Percentiles rank a stretch among this genome's conserved stretches.
Conservation (phyloP, 345 rosid genomes). For the Gossypium anomalum region DNA sequence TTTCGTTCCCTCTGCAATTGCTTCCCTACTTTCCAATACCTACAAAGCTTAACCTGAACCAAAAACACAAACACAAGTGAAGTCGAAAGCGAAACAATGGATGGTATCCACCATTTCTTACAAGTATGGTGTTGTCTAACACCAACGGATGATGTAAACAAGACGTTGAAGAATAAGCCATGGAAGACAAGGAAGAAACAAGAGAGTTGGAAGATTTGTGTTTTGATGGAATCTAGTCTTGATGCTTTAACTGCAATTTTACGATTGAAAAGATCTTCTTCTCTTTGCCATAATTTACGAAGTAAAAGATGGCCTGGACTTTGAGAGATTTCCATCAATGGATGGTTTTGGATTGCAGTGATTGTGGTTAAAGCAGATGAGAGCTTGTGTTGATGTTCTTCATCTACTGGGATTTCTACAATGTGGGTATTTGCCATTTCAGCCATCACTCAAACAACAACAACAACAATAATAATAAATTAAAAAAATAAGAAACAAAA, state of each 20-base stretch:
- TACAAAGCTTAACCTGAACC: conserved; percentile 63
- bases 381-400: conserved; percentile 57
- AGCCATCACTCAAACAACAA: conserved; percentile 32
- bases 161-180: conserved; percentile 55
- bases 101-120: conserved; percentile 85
- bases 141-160: conserved; percentile 52
- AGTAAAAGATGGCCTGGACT: conserved; percentile 94
- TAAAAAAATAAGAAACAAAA: background rate
- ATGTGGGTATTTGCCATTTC: conserved; percentile 61
- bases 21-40: conserved; percentile 68
- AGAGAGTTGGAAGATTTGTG: conserved; percentile 79
- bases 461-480: background rate
- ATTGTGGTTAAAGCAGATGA: conserved; percentile 31
- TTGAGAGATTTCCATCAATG: conserved; percentile 74
- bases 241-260: conserved; percentile 52
- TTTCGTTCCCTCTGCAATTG: conserved; percentile 68
- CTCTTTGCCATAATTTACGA: conserved; percentile 90
- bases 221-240: conserved; percentile 66
- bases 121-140: conserved; percentile 26
- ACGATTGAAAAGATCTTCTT: conserved; percentile 58
- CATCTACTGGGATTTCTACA: conserved; percentile 78
- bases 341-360: conserved; percentile 78
- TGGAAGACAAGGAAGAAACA: conserved; percentile 70
- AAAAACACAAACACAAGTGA: conserved; percentile 64
- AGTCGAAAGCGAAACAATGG: conserved; percentile 44